Base-by-base conservation (phyloP, 192 early-diverging fungal species). In the Pilobolus umbonatus region DNA sequence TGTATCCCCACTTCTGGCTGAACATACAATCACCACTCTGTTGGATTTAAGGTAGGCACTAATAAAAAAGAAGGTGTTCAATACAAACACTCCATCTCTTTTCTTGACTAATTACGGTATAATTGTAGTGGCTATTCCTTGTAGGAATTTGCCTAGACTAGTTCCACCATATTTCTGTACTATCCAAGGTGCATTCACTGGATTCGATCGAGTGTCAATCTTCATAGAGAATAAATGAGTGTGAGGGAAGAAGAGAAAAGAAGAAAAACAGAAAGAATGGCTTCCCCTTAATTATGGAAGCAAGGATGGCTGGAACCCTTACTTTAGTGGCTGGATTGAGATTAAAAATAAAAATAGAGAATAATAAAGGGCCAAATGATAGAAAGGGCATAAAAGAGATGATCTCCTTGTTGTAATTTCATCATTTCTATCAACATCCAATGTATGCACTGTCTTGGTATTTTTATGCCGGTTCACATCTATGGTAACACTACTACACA, bases 151-250 rank as follows among this genome's bases (percentile, higher is more conserved):
- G 50, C 93, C 93, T 21, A 95, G 88, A 55, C 82, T 85, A 40
- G 93, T 95, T 49, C 93, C 93, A 57, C 93, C 93, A 75, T 90
- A 95, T 76, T 95, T 95, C 50, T 83, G 81, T 38, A 83, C 82
- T 29, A 83, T 51, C 67, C 76, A 78, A 28, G 84, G 84, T 17
- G 55, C 31, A 28, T 58, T 24, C 7, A 49, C 8, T 42, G 34
- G 17, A 42, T 65, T 65, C 35, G 31, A 21, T 22, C 32, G 39
- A 1, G 47, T 19, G 12, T 28, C 25, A 46, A 35, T 32, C 10
- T 34, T 5, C 61, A 47, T 47, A 17, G 31, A 38, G 10, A 52
- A 34, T 26, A 44, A 47, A 25, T 56, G 31, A 48, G n/a, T 21
- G 28, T 30, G 11, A 44, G 12, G 19, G 19, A 17, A 45, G 15